Percentiles rank a stretch among this genome's conserved stretches.
phyloP scores from a whole-genome alignment of 768 basidiomycete species.

The Fomitopsis serialis region DNA sequence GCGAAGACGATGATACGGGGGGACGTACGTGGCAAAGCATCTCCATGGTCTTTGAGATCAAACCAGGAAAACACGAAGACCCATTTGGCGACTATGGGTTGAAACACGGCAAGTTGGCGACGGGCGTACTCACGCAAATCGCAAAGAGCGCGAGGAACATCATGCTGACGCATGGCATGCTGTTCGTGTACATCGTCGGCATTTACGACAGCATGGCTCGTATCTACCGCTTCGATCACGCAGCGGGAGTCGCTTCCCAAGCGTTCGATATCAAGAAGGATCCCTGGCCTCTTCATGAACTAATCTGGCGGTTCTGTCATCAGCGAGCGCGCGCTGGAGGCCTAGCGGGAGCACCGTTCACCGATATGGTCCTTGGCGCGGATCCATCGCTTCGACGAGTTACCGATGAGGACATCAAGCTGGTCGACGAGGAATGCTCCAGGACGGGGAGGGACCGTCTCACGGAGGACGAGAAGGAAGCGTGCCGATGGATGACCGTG shows the following conservation, averaged over 20 bases:
- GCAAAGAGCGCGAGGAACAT: slow-evolving; percentile 4
- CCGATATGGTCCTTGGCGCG: neutral
- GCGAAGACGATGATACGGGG: no score
- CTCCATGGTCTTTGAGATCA: slow-evolving; percentile 2
- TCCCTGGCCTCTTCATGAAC: no score
- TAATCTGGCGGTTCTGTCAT: no score
- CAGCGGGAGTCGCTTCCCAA: no score
- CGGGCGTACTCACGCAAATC: neutral
- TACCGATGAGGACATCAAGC: neutral
- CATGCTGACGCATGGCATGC: slow-evolving; percentile 8
- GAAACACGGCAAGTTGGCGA: neutral
- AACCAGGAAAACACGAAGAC: neutral
- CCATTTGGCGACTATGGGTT: neutral
- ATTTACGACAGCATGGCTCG: no score
- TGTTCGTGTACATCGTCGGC: slow-evolving; percentile 2
- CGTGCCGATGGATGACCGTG: neutral
- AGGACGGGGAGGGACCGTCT: neutral
- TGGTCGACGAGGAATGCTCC: neutral
- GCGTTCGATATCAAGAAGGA: no score
- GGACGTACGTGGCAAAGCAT: neutral
- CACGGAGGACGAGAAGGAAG: neutral
- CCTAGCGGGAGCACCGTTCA: neutral
- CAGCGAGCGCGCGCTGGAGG: no score
- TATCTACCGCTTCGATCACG: no score
- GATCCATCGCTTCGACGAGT: neutral